phyloP scores from a whole-genome alignment of 805 yeast species.

The Blastobotrys attinorum region DNA sequence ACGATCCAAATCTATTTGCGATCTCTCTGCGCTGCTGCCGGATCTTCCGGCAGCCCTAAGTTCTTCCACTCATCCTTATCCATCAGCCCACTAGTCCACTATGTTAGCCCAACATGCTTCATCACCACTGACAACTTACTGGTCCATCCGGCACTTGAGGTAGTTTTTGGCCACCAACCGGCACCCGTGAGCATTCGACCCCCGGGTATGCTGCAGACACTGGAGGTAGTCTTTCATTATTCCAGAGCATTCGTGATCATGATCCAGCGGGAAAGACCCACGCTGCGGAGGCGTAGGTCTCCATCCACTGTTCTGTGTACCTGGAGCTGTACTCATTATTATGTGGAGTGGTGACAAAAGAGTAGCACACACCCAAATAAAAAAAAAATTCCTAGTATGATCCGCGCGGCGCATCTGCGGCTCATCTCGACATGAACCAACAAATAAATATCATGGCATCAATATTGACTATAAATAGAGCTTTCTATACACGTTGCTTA shows the following conservation, averaged over 20 bases:
- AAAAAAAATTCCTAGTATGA: background rate
- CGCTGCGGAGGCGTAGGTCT: constrained; percentile 89
- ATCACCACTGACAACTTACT: constrained; percentile 31
- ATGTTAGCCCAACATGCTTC: background rate
- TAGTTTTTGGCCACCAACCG: constrained; percentile 75
- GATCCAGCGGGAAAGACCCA: constrained; percentile 95
- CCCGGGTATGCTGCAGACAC: constrained; percentile 70
- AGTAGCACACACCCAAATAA: background rate
- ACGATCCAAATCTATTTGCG: no score
- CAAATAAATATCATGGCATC: no score
- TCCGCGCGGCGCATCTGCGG: no score
- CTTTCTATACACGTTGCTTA: no score
- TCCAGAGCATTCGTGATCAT: constrained; percentile 69
- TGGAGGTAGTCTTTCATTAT: constrained; percentile 68
- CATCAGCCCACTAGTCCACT: constrained; percentile 41
- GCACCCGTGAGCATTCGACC: constrained; percentile 88
- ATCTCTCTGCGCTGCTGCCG: no score
- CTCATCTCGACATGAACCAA: no score
- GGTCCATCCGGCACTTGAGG: constrained; percentile 82
- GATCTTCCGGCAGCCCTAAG: constrained; percentile 53
- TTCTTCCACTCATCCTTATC: constrained; percentile 50
- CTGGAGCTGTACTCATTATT: constrained; percentile 26
- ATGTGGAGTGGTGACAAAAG: background rate
- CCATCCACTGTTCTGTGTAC: constrained; percentile 4
- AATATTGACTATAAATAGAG: no score